phyloP scores from a whole-genome alignment of 805 yeast species.

The Ascoidea rubescens region DNA sequence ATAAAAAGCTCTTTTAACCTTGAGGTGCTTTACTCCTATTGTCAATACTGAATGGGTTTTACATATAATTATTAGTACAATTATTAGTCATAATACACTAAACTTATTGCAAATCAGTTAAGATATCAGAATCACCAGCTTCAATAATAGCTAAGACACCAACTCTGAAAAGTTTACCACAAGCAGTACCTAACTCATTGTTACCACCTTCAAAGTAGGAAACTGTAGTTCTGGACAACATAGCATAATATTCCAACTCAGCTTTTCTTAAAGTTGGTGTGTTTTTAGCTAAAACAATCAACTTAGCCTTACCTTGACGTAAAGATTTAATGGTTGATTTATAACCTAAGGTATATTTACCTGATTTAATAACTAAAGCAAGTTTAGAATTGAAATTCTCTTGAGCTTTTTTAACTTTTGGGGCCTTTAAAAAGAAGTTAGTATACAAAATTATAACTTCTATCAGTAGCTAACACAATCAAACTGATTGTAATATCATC shows the following conservation, averaged over 20 bases:
- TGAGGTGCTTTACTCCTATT: too few relatives aligned
- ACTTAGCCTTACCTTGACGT: conserved; percentile 98
- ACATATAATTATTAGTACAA: too few relatives aligned
- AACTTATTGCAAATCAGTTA: conserved; percentile 24
- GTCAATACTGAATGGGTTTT: too few relatives aligned
- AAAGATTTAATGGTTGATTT: conserved; percentile 96
- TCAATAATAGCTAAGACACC: conserved; percentile 93
- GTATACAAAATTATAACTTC: conserved; percentile 15
- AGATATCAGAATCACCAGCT: conserved; percentile 99
- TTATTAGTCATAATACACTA: too few relatives aligned
- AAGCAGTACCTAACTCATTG: conserved; percentile 99
- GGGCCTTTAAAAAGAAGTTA: conserved; percentile 57
- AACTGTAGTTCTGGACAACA: conserved; percentile 92
- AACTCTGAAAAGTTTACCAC: conserved; percentile 99
- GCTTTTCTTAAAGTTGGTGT: conserved; percentile 99
- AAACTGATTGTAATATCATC: background rate
- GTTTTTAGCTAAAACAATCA: conserved; percentile 96
- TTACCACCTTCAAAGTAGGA: conserved; percentile 99
- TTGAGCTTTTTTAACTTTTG: conserved; percentile 72
- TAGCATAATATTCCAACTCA: conserved; percentile 99
- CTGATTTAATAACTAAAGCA: conserved; percentile 96
- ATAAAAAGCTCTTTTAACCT: too few relatives aligned
- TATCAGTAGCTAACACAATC: background rate
- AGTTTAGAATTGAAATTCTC: conserved; percentile 97
- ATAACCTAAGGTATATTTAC: conserved; percentile 99